Evolutionary conservation across 306 rosid genomes (phyloP), one percentile per base, ranked within the genome.

Genomic region (Nissolia schottii): DNA sequence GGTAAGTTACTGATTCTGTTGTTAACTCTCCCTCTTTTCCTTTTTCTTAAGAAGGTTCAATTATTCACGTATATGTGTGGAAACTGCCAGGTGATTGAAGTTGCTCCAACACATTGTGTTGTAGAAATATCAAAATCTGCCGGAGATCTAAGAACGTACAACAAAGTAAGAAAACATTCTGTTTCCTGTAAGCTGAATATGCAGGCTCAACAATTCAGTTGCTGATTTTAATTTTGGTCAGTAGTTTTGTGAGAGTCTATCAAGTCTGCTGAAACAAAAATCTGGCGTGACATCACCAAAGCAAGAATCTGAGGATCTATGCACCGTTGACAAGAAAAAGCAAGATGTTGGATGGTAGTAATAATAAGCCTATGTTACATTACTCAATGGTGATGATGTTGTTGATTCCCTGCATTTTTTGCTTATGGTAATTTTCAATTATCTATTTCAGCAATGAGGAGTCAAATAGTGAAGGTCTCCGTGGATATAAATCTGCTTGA

Each of bases 21-120:
- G 20, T 56, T 70, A 40, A 37, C 14, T 38, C 15, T 46, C 25
- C 15, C 16, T 46, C 3, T n/a, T 38, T 38, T 62, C 45, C 41
- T 28, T 20, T 29, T 40, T 48, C 0, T 45, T 38, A 28, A 3
- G 28, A 45, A 24, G 53, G 45, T 34, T 64, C 51, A 68, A 28
- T 51, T 31, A 49, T 64, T 70, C 62, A 65, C 53, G 7, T 15
- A 7, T n/a, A 53, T 57, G 13, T 64, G 32, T 51, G 65, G 56
- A 24, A 85, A 80, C 29, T 82, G 38, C 43, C 86, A 91, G 97
- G 96, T 89, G 74, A 89, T 79, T 49, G 93, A 89, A 77, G 93
- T 91, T 71, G 83, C 97, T 71, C 97, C 97, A 7, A 76, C 83
- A 18, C 77, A 85, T 70, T 91, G 96, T 84, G 96, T 91, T 14